Base-by-base conservation (phyloP, 345 rosid species). In the Stellera chamaejasme region DNA sequence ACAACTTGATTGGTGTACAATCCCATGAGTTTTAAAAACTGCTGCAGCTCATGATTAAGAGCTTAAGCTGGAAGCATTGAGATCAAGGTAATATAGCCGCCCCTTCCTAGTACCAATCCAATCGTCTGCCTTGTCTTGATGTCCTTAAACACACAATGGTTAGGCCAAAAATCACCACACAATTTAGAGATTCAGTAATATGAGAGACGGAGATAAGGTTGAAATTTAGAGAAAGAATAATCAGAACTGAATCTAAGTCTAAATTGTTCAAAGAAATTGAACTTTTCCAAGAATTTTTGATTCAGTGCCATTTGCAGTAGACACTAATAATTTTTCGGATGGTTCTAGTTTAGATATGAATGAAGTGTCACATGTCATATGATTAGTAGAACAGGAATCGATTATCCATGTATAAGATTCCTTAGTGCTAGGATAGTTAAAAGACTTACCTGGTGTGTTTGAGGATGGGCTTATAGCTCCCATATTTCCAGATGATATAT, bases 311-410 rank as follows among this genome's bases (percentile, higher is more conserved):
- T 60, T 60, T 0, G 56, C 0, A 49, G 11, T 50, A 42, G 10
- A 60, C 23, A 60, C 39, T 11, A 50, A 10, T 41, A 5, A 49
- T 8, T 16, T 43, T 60, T 50, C 1, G 8, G 14, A 60, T 60
- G 49, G 49, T 60, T 49, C 49, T 2, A 50, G 11, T 2, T 49
- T 16, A 12, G 36, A 49, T 10, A 49, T 0, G 48, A 0, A 10
- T 0, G 39, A 1, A 19, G 23, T 49, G 11, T 45, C 1, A 14
- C 1, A 32, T 4, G 39, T 48, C 11, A 60, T 59, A 36, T 59
- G 63, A 59, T 59, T 13, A 47, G 19, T 59, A 27, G 55, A 49
- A 32, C 48, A 11, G 10, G 3, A 47, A 59, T 59, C 36, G 48
- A 49, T 49, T 36, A 39, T 48, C 19, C 55, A 59, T 49, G 36